Evolutionary conservation across 31 red algal species (phyloP).

Genomic region (Asparagopsis taxiformis): DNA sequence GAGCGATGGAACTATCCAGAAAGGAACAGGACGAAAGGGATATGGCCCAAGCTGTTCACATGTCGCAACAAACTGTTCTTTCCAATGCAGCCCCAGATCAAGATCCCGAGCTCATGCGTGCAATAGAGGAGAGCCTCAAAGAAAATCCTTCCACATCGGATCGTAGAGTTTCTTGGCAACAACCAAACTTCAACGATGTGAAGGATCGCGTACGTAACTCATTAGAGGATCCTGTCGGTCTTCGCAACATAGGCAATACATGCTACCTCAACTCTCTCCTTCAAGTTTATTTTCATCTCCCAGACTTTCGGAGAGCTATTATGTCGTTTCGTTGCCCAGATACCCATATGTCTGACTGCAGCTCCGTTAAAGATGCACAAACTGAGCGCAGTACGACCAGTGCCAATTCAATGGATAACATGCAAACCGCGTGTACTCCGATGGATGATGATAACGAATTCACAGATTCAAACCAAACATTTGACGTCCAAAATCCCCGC

Average conservation of each 20-base stretch:
- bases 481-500: not conserved
- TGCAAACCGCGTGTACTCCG: not conserved
- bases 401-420: not conserved
- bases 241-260: constrained; percentile 96
- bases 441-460: not conserved
- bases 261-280: constrained; percentile 97
- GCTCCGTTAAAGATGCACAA: not conserved
- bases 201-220: constrained; percentile 26
- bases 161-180: constrained; percentile 42
- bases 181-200: constrained; percentile 14
- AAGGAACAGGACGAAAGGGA: constrained; percentile 39
- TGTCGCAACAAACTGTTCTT: constrained; percentile 20
- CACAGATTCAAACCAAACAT: not conserved
- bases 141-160: constrained; percentile 16
- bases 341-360: not conserved
- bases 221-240: constrained; percentile 67
- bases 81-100: not conserved
- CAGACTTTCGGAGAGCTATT: constrained; percentile 74
- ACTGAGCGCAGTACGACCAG: not conserved
- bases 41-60: constrained; percentile 4
- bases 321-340: constrained; percentile 56
- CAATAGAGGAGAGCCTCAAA: constrained; percentile 63
- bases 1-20: constrained; percentile 48
- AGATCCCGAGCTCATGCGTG: constrained; percentile 62
- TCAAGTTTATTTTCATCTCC: constrained; percentile 92